phyloP scores from a whole-genome alignment of 306 rosid genomes.

The Astragalus glycyphyllos region DNA sequence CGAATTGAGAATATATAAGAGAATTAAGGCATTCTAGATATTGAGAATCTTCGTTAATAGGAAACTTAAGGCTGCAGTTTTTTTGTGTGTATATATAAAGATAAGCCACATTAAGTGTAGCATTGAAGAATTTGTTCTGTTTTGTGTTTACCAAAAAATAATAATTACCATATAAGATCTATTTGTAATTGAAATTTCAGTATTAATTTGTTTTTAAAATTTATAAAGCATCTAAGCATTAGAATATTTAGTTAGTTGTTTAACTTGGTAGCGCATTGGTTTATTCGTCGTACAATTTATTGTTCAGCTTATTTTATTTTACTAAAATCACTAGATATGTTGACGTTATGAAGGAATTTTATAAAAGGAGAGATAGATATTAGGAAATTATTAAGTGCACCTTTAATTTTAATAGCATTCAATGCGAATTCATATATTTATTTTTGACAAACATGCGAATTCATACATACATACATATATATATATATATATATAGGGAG shows the following conservation, averaged over 20 bases:
- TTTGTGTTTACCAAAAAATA: neutral
- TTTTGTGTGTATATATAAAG: constrained; percentile 42
- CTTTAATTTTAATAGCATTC: no score
- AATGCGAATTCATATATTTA: no score
- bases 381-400: no score
- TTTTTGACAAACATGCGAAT: no score
- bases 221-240: neutral
- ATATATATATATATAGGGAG: no score
- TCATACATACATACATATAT: no score
- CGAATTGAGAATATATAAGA: constrained; percentile 9
- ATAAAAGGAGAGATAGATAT: no score
- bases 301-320: no score
- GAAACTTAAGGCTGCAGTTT: constrained; percentile 31
- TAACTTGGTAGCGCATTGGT: neutral
- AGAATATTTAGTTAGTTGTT: neutral
- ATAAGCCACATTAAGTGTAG: constrained; percentile 30
- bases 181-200: constrained; percentile 24
- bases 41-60: constrained; percentile 28
- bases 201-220: constrained; percentile 8
- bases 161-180: constrained; percentile 5
- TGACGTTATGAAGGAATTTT: no score
- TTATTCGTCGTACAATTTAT: no score
- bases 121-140: constrained; percentile 31
- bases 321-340: no score
- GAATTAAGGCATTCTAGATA: constrained; percentile 16